These are phyloP conservation scores for Trebouxia sp. DNA, from an alignment of 139 green algal genomes.

Conservation along the genomic window DNA sequence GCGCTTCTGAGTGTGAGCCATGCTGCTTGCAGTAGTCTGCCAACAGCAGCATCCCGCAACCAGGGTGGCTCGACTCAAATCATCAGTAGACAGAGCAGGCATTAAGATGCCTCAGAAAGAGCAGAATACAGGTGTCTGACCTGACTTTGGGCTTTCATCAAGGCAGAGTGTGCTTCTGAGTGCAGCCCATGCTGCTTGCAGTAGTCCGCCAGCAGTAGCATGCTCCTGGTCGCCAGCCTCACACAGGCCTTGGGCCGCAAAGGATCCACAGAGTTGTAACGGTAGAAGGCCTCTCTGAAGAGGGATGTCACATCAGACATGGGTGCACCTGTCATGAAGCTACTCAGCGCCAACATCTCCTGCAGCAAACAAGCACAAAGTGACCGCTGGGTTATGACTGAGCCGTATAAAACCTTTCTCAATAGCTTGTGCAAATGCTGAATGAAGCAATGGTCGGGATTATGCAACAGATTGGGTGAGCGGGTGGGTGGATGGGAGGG, in stretches of 20 bases:
- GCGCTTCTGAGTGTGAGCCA: conserved; percentile 53
- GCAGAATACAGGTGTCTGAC: too few relatives aligned
- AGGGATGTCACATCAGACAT: conserved; percentile 31
- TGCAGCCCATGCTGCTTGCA: conserved; percentile 33
- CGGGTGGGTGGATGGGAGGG: too few relatives aligned
- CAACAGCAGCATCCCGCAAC: conserved; percentile 49
- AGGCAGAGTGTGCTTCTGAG: conserved; percentile 56
- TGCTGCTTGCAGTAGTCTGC: conserved; percentile 35
- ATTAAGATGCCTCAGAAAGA: too few relatives aligned
- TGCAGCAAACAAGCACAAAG: background rate
- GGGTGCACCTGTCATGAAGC: conserved; percentile 39
- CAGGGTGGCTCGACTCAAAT: conserved; percentile 62
- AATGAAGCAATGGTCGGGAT: too few relatives aligned
- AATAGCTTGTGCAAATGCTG: too few relatives aligned
- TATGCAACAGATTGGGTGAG: too few relatives aligned
- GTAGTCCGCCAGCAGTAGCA: conserved; percentile 52
- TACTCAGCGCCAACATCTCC: conserved; percentile 48
- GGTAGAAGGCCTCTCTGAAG: conserved; percentile 52
- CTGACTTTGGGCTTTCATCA: conserved; percentile 81
- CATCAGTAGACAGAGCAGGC: background rate
- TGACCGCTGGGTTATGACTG: too few relatives aligned
- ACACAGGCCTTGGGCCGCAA: conserved; percentile 8
- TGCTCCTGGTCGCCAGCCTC: conserved; percentile 60
- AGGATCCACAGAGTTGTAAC: conserved; percentile 33
- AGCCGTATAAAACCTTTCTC: too few relatives aligned